A percentile compares a stretch with the other conserved stretches of the same genome.
Conservation (phyloP, 164 flowering plant species). For the Stephania cephalantha region DNA sequence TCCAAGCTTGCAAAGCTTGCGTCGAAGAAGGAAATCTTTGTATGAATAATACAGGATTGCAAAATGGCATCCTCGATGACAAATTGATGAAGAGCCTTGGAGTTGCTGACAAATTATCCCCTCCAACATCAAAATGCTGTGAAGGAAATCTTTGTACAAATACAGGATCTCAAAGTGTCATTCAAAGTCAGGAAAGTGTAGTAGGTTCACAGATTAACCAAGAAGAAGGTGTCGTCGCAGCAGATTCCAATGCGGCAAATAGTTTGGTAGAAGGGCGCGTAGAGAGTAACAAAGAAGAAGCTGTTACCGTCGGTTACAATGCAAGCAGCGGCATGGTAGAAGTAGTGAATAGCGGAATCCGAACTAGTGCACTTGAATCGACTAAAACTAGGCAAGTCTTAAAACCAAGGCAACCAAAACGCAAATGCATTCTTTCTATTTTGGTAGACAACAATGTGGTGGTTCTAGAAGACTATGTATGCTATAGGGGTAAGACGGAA, state of each 20-base stretch:
- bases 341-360: conserved; percentile 1
- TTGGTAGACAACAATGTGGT: conserved; percentile 64
- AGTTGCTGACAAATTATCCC: neutral
- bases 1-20: conserved; percentile 40
- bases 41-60: neutral
- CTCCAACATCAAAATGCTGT: neutral
- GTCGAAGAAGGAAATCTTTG: conserved; percentile 16
- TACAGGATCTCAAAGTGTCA: neutral
- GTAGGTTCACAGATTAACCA: conserved; percentile 8
- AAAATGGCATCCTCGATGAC: neutral
- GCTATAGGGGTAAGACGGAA: conserved; percentile 26
- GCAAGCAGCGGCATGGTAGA: conserved; percentile 2
- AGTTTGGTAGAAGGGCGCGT: neutral
- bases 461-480: conserved; percentile 52
- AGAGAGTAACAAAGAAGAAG: conserved; percentile 9
- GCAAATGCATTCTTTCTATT: conserved; percentile 54
- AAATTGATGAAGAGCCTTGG: conserved; percentile 10
- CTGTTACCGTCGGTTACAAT: conserved; percentile 5
- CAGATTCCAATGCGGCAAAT: conserved; percentile 11
- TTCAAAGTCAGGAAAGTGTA: conserved; percentile 7
- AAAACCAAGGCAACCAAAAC: conserved; percentile 23
- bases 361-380: conserved; percentile 31
- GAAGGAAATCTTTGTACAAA: neutral
- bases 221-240: conserved; percentile 4
- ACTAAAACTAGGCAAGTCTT: conserved; percentile 36